Base-by-base conservation (phyloP, 1,139 yeast species). In the Kodamaea sp. region DNA sequence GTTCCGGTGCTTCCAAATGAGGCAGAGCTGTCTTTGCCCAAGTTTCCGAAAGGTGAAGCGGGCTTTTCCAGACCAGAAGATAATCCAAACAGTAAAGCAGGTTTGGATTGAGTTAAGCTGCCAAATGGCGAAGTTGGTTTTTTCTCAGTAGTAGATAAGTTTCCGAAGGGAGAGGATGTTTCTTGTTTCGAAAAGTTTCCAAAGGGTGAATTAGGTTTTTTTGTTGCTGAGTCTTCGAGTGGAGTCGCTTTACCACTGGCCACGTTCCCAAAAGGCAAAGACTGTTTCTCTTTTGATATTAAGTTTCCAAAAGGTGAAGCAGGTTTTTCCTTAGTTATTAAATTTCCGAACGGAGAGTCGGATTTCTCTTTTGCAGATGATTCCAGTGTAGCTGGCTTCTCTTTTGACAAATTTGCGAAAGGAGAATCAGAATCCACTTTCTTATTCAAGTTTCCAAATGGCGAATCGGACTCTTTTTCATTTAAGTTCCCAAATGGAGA, bases 251-350 rank as follows among this genome's bases (percentile, higher is more conserved):
- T 18, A 15, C 22, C 19, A 29, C 16, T 10, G 29, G 26, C 20
- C 29, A 34, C 31, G 31, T 29, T 20, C 10, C 26, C 29, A 22
- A 31, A 34, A 28, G 32, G 33, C 32, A 19, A 37, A 15, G 24
- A 7, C 11, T 26, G 15, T 18, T 9, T 18, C 21, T 18, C 21
- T 18, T 18, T 9, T 18, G 21, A 18, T 7, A 6, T 15, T 15
- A 42, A 20, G 8, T 26, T 30, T 12, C 44, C 45, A 33, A 49
- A 48, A 20, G 54, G 53, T 22, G 46, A 34, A 10, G n/a, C n/a
- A n/a, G 29, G 24, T 2, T 25, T 34, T 8, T 28, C 34, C 14
- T 19, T 4, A 11, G 31, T 25, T 12, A 10, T n/a, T 7, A 14
- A 13, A 10, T 3, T 14, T 3, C 29, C 34, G 22, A 31, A 35